Evolutionary conservation across 768 basidiomycete genomes (phyloP).

Genomic region (Mycena epipterygia): DNA sequence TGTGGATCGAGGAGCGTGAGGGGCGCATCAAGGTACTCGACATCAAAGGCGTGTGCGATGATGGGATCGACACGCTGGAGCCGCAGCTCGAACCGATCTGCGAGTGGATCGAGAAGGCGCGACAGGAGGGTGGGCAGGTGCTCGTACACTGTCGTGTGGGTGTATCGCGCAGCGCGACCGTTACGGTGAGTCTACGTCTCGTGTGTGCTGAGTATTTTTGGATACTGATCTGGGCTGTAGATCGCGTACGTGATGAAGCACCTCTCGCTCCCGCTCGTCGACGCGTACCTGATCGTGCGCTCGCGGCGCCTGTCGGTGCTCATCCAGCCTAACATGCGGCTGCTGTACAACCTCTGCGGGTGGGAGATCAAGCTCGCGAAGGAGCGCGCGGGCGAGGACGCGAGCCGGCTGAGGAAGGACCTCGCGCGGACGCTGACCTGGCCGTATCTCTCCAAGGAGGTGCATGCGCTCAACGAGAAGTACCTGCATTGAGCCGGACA

Average conservation of each 20-base stretch:
- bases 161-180: constrained; percentile 94
- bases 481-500: constrained; percentile 60
- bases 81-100: constrained; percentile 91
- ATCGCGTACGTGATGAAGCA: constrained; percentile 99
- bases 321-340: constrained; percentile 96
- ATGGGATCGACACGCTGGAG: constrained; percentile 95
- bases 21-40: constrained; percentile 93
- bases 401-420: constrained; percentile 65
- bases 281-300: constrained; percentile 94
- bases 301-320: constrained; percentile 90
- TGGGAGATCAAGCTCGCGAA: constrained; percentile 96
- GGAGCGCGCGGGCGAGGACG: constrained; percentile 71
- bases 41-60: constrained; percentile 94
- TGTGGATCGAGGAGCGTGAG: constrained; percentile 91
- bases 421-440: constrained; percentile 81
- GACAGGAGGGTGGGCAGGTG: constrained; percentile 87
- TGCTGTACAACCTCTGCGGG: constrained; percentile 93
- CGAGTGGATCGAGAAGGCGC: constrained; percentile 93
- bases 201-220: constrained; percentile 12
- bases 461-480: constrained; percentile 89
- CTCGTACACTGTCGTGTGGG: constrained; percentile 99
- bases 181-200: constrained; percentile 70
- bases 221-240: constrained; percentile 47
- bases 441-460: constrained; percentile 89
- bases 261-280: constrained; percentile 85